Base-by-base conservation (phyloP, 1,139 yeast species). In the Casaregolazyma lundiana region DNA sequence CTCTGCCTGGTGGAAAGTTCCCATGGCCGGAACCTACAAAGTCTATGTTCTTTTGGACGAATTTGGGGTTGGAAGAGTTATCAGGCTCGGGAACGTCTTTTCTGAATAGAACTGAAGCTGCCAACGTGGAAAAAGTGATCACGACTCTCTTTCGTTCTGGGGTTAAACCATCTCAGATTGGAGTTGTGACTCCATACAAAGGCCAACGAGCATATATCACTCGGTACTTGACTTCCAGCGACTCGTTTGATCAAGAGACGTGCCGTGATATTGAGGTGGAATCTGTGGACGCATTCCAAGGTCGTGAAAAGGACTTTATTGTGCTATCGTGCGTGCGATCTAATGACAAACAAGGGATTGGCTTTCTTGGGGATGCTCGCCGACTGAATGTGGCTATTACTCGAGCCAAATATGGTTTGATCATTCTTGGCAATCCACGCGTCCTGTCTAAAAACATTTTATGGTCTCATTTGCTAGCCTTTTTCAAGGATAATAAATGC, bases 1-100 rank as follows among this genome's bases (percentile, higher is more conserved):
- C 75, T 16, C 65, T 83, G 24, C 60, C 69, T 6, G 68, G 76
- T 20, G 72, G 80, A 4, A 72, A 76, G 5, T 88, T 89, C 69
- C 96, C 96, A 13, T 90, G 97, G 97, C 96, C 97, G 0, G 82
- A 84, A 21, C 69, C 72, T 34, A 84, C 80, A 44, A 73, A 73
- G 2, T 97, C 97, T 16, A 87, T 88, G 96, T 85, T 89, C 94
- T 87, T 90, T 59, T 89, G 97, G 96, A 84, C 89, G 2, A 84
- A 84, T 56, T 80, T 81, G 60, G 96, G 97, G 35, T 80, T 84
- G 53, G 97, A 90, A 67, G 97, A 90, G 65, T 79, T 90, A 44
- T 81, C 94, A 35, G 78, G 81, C 0, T 77, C 81, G 56, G 97
- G 97, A 47, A 82, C 84, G 13, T 85, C 95, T n/a, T 89, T 73